Percentiles rank a stretch among this genome's conserved stretches.
phyloP scores from a whole-genome alignment of 2,329 filamentous ascomycete genomes.

The Fusarium sp. region DNA sequence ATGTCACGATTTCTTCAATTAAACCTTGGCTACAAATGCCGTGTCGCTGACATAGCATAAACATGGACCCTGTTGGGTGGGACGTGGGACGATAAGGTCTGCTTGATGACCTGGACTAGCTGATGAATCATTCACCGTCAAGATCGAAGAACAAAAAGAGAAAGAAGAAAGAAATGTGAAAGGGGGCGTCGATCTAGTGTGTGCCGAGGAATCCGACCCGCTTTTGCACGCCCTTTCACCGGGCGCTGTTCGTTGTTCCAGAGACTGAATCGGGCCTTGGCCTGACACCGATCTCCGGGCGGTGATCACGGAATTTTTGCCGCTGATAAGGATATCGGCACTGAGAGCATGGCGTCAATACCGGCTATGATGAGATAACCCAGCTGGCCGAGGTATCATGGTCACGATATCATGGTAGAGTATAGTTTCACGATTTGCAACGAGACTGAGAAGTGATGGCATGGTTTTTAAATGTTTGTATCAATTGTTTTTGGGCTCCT shows the following conservation, averaged over 20 bases:
- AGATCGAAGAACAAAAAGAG: conserved; percentile 8
- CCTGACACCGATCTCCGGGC: conserved; percentile 30
- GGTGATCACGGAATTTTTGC: conserved; percentile 33
- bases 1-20: conserved; percentile 12
- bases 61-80: conserved; percentile 19
- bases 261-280: conserved; percentile 30
- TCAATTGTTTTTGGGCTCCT: conserved; percentile 24
- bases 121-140: conserved; percentile 39
- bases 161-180: not conserved
- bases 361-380: conserved; percentile 20
- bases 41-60: conserved; percentile 12
- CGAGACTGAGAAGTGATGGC: conserved; percentile 4
- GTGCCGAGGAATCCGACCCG: not conserved
- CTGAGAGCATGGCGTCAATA: conserved; percentile 24
- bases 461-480: conserved; percentile 38
- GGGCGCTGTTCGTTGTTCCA: conserved; percentile 19
- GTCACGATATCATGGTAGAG: not conserved
- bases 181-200: conserved; percentile 5
- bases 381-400: conserved; percentile 15
- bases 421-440: conserved; percentile 9
- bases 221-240: not conserved
- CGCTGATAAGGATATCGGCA: conserved; percentile 34
- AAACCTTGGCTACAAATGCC: not conserved
- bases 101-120: conserved; percentile 26
- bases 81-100: conserved; percentile 31